Conservation (phyloP, 768 basidiomycete species). For the Lactarius evosmus region DNA sequence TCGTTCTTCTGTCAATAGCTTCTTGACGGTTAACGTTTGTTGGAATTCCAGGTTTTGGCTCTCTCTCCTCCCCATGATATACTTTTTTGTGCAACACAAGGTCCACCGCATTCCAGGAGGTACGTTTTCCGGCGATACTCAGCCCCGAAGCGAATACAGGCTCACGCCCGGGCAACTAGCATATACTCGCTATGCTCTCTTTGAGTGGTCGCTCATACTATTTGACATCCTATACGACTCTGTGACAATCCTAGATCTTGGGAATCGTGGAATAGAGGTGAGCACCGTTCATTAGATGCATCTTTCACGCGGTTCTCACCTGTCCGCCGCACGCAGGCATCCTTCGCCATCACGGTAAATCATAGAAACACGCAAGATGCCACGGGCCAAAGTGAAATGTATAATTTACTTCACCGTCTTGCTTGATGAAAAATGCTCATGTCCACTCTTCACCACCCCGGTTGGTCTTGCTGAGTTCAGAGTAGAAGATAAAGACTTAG, state of each 20-base stretch:
- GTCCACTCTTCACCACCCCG: neutral
- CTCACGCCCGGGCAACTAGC: constrained; percentile 43
- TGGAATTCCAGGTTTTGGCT: constrained; percentile 60
- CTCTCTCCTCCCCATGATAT: constrained; percentile 68
- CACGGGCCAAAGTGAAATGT: constrained; percentile 40
- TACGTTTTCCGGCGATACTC: constrained; percentile 33
- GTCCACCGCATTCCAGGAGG: constrained; percentile 76
- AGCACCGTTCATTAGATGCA: constrained; percentile 3
- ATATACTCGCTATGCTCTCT: constrained; percentile 81
- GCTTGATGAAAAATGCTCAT: constrained; percentile 34
- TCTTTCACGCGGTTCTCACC: neutral
- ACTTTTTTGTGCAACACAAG: constrained; percentile 86
- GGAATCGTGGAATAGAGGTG: constrained; percentile 52
- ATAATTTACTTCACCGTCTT: constrained; percentile 44
- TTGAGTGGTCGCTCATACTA: constrained; percentile 82
- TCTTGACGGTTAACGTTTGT: neutral
- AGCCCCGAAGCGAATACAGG: neutral
- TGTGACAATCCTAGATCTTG: constrained; percentile 57
- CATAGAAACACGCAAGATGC: constrained; percentile 24
- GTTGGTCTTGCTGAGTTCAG: constrained; percentile 9
- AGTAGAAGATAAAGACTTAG: constrained; percentile 10
- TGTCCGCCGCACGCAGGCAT: constrained; percentile 27
- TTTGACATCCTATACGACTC: constrained; percentile 74
- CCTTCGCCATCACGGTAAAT: constrained; percentile 33
- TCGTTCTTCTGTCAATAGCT: neutral